These are phyloP conservation scores for Taphrina wiesneri DNA, from an alignment of 1,139 yeast genomes.

Conservation along the genomic window DNA sequence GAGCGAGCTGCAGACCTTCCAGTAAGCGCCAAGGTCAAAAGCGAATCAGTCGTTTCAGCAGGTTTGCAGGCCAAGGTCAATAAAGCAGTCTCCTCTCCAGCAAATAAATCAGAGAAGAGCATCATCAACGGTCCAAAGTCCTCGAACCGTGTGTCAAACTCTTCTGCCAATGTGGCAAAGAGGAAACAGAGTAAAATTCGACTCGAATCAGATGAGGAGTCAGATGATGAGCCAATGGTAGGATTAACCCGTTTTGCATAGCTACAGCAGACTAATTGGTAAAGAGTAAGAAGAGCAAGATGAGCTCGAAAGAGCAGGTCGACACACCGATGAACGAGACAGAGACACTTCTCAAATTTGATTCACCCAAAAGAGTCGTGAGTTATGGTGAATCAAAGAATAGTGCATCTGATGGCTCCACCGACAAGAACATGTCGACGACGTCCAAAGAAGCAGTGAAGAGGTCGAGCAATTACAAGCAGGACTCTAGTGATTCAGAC, in stretches of 20 bases:
- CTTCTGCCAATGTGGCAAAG: neutral
- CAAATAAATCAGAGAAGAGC: neutral
- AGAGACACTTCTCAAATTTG: neutral
- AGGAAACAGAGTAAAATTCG: slow-evolving; percentile 28
- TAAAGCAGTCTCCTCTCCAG: neutral
- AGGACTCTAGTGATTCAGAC: neutral
- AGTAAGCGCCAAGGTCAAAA: neutral
- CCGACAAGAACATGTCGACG: neutral
- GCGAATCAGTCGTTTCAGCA: neutral
- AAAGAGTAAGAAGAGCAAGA: slow-evolving; percentile 15
- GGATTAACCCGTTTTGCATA: neutral
- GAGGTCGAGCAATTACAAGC: neutral
- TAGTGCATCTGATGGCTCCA: neutral
- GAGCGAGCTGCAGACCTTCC: slow-evolving; percentile 16
- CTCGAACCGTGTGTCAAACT: neutral
- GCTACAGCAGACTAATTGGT: neutral
- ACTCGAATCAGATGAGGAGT: slow-evolving; percentile 10
- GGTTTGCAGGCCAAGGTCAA: neutral
- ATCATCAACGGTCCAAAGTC: neutral
- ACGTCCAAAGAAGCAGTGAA: neutral
- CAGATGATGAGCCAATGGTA: slow-evolving; percentile 25
- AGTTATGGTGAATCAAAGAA: neutral
- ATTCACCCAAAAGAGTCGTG: neutral
- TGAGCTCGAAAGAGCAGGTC: neutral
- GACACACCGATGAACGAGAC: neutral